Conservation (phyloP, 2,329 filamentous ascomycete species). For the Chlorencoelia australis region DNA sequence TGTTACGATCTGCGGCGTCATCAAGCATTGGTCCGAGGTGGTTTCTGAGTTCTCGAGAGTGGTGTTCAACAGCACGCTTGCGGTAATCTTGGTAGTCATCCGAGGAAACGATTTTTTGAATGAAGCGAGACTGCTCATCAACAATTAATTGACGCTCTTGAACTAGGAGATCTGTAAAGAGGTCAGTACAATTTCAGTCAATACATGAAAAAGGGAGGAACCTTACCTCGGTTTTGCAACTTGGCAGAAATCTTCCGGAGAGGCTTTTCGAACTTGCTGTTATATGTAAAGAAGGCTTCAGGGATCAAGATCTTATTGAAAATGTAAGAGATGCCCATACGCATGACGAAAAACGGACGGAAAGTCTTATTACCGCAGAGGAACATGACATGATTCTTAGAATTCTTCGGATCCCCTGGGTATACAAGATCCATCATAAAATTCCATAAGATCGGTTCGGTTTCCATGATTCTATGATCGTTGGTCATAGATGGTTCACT, state of each 20-base stretch:
- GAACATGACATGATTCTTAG: constrained; percentile 25
- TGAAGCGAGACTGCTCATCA: constrained; percentile 28
- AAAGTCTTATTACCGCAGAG: constrained; percentile 27
- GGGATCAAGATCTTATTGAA: constrained; percentile 27
- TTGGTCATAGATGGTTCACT: not conserved
- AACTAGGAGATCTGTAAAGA: constrained; percentile 12
- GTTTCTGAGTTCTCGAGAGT: constrained; percentile 29
- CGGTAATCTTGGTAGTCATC: constrained; percentile 25
- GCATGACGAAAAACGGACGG: constrained; percentile 30
- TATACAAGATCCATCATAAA: constrained; percentile 29
- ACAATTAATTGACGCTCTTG: constrained; percentile 27
- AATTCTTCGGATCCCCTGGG: constrained; percentile 21
- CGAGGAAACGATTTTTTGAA: constrained; percentile 31
- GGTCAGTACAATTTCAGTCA: constrained; percentile 5
- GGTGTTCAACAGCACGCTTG: constrained; percentile 9
- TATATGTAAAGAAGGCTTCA: constrained; percentile 28
- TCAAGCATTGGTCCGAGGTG: constrained; percentile 36
- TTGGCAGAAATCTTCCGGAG: constrained; percentile 11
- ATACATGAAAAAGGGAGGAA: not conserved
- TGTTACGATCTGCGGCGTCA: constrained; percentile 24
- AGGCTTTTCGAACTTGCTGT: constrained; percentile 17
- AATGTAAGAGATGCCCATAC: constrained; percentile 31
- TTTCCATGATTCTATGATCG: constrained; percentile 16
- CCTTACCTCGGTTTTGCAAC: constrained; percentile 19
- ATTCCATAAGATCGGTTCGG: constrained; percentile 26